Percentiles rank a stretch among this genome's conserved stretches.
Evolutionary conservation across 192 early-diverging fungal genomes (phyloP).

Genomic region (Gigaspora rosea): DNA sequence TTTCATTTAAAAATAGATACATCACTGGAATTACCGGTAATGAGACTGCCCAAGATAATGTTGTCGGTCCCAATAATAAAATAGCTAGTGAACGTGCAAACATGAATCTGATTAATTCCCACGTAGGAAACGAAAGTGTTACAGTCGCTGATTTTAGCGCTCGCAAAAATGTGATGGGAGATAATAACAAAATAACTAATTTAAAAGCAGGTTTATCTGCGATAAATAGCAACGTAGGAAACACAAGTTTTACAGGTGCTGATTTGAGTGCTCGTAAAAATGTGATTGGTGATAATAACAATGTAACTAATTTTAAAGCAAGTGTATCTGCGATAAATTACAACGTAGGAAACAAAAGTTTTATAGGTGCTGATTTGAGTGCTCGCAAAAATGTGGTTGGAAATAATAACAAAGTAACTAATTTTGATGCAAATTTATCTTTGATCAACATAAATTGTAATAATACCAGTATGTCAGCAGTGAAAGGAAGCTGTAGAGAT

Average conservation of each 20-base stretch:
- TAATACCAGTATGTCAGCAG: background rate
- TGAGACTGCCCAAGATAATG: background rate
- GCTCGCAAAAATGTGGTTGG: background rate
- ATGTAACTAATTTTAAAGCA: background rate
- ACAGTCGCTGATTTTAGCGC: background rate
- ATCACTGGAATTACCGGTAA: background rate
- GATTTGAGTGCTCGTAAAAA: background rate
- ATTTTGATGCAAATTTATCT: background rate
- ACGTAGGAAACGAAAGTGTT: background rate
- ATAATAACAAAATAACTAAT: background rate
- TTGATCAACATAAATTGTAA: background rate
- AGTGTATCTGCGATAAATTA: background rate
- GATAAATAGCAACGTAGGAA: conserved; percentile 15
- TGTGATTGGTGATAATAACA: background rate
- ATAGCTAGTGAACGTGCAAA: background rate
- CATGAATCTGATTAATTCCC: background rate
- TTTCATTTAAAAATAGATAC: background rate
- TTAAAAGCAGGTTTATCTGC: background rate
- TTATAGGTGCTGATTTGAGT: background rate
- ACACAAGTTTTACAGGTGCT: background rate
- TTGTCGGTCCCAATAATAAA: background rate
- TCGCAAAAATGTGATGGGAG: background rate
- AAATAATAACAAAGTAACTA: background rate
- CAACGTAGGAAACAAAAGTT: background rate
- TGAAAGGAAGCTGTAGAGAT: background rate